Evolutionary conservation across 2,329 filamentous ascomycete species (phyloP).

Genomic region (Metarhizium robertsii): DNA sequence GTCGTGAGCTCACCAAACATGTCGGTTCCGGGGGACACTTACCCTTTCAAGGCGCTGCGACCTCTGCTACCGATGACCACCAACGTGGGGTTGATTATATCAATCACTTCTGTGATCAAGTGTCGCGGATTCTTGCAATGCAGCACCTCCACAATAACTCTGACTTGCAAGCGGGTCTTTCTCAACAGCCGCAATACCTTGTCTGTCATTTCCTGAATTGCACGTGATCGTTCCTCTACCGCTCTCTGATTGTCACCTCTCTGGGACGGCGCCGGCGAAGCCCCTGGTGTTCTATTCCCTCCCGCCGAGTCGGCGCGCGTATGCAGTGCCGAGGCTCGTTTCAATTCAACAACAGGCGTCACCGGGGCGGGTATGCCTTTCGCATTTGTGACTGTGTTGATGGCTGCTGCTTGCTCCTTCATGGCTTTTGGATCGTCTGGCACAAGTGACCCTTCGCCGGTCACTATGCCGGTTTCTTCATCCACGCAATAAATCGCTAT

Average conservation of each 20-base stretch:
- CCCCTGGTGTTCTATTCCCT: constrained; percentile 22
- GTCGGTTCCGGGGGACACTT: constrained; percentile 25
- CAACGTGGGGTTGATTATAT: constrained; percentile 80
- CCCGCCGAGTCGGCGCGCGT: constrained; percentile 19
- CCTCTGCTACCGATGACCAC: constrained; percentile 90
- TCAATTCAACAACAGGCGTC: constrained; percentile 25
- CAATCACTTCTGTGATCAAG: constrained; percentile 94
- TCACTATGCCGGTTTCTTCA: constrained; percentile 62
- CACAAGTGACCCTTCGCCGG: constrained; percentile 41
- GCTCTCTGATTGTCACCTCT: constrained; percentile 45
- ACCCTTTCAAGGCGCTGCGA: constrained; percentile 88
- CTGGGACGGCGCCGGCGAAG: constrained; percentile 39
- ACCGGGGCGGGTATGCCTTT: constrained; percentile 23
- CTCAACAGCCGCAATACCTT: constrained; percentile 76
- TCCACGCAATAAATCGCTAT: constrained; percentile 91
- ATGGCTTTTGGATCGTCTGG: constrained; percentile 67
- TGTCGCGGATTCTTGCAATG: constrained; percentile 98
- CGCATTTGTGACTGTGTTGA: constrained; percentile 50
- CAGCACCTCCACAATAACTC: constrained; percentile 89
- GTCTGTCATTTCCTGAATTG: constrained; percentile 76
- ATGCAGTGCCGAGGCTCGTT: constrained; percentile 18
- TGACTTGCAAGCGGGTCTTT: constrained; percentile 86
- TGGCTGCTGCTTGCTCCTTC: constrained; percentile 63
- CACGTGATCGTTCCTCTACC: constrained; percentile 71
- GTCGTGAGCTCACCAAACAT: constrained; percentile 4